Conservation (phyloP, 208 protist genomes). For the Leishmania turanica region DNA sequence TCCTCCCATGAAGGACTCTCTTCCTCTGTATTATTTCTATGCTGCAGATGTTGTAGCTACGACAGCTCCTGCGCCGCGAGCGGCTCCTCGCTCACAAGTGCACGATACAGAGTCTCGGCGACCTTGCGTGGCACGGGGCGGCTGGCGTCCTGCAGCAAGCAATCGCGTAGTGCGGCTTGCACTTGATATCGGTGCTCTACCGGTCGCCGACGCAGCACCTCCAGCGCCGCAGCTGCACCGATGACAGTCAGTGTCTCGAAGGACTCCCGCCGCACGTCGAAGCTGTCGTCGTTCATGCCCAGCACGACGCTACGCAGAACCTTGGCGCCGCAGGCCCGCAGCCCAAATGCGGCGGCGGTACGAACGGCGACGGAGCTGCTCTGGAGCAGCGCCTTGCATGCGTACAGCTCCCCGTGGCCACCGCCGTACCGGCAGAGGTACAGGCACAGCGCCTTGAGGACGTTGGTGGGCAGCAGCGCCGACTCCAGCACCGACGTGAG, state of each 20-base stretch:
- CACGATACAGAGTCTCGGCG: conserved; percentile 48
- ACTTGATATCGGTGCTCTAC: conserved; percentile 51
- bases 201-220: conserved; percentile 46
- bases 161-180: conserved; percentile 54
- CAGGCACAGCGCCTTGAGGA: conserved; percentile 60
- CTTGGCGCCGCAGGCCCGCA: conserved; percentile 65
- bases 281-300: conserved; percentile 60
- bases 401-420: conserved; percentile 61
- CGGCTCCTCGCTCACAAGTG: conserved; percentile 1
- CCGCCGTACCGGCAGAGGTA: conserved; percentile 66
- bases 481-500: conserved; percentile 53
- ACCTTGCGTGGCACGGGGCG: conserved; percentile 28
- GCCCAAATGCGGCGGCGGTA: conserved; percentile 57
- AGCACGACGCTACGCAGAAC: conserved; percentile 56
- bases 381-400: conserved; percentile 55
- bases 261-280: conserved; percentile 56
- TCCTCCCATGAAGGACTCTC: not conserved
- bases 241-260: conserved; percentile 55
- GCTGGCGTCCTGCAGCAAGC: conserved; percentile 54
- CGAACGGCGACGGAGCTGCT: conserved; percentile 32
- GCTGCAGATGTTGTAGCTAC: not conserved
- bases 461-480: conserved; percentile 42
- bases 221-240: conserved; percentile 36
- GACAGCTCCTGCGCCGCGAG: not conserved
- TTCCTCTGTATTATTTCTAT: not conserved